phyloP scores from a whole-genome alignment of 2,329 filamentous ascomycete genomes.

The Colletotrichum tamarilloi region DNA sequence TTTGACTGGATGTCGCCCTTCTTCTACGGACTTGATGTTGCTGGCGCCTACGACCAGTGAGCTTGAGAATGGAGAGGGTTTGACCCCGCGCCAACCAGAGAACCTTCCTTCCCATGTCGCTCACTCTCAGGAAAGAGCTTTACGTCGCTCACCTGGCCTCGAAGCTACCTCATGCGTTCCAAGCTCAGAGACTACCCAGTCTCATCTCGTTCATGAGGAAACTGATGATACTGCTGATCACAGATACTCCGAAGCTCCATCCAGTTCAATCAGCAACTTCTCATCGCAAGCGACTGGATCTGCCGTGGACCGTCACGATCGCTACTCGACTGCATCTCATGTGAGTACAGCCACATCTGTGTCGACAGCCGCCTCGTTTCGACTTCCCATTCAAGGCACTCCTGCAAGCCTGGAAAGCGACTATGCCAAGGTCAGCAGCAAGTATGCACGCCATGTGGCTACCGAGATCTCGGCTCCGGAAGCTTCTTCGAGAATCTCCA shows the following conservation, averaged over 20 bases:
- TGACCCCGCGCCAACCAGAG: slow-evolving; percentile 1
- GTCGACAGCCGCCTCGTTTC: slow-evolving; percentile 5
- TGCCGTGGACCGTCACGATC: not conserved
- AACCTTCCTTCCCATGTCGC: slow-evolving; percentile 5
- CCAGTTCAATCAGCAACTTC: not conserved
- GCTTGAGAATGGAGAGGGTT: not conserved
- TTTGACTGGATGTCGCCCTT: not conserved
- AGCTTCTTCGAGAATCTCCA: not conserved
- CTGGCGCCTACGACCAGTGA: not conserved
- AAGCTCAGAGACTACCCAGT: not conserved
- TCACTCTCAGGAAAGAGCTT: not conserved
- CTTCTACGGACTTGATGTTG: slow-evolving; percentile 17
- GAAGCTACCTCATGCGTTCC: slow-evolving; percentile 5
- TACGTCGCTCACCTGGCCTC: not conserved
- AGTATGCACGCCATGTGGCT: slow-evolving; percentile 7
- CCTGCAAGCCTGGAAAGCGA: not conserved
- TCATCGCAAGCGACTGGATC: not conserved
- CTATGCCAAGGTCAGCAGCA: not conserved
- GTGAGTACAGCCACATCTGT: slow-evolving; percentile 2
- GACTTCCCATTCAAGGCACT: not conserved
- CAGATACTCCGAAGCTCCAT: slow-evolving; percentile 13
- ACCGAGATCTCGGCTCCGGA: not conserved
- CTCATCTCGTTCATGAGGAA: not conserved
- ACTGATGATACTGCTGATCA: not conserved
- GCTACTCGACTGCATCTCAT: not conserved